phyloP scores from a whole-genome alignment of 352 stramenopile genomes.

The Phytopythium mirpurense region DNA sequence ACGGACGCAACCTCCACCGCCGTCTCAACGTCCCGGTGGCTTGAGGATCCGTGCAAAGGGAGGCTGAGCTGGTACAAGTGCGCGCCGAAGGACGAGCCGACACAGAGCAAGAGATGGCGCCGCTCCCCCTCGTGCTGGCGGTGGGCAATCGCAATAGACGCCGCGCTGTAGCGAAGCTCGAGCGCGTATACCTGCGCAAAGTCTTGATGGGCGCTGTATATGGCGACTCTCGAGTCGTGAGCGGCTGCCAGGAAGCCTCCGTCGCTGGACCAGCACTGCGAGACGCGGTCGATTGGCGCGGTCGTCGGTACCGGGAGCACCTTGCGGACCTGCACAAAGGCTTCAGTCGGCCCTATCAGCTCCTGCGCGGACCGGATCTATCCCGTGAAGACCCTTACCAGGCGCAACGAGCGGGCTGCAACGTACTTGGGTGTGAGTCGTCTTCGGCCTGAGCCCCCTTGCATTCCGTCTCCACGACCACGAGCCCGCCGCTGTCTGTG shows the following conservation, averaged over 20 bases:
- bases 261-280: constrained; percentile 44
- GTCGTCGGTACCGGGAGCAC: constrained; percentile 18
- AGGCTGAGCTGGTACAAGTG: constrained; percentile 27
- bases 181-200: constrained; percentile 15
- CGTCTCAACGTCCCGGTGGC: too few species aligned
- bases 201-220: constrained; percentile 20
- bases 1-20: constrained; percentile 9
- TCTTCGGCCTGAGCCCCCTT: too few species aligned
- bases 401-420: too few species aligned
- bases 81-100: constrained; percentile 29
- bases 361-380: too few species aligned
- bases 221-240: constrained; percentile 20
- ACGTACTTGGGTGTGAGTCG: too few species aligned
- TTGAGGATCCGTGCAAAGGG: neutral
- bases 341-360: neutral
- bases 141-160: constrained; percentile 25
- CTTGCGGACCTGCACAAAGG: constrained; percentile 21
- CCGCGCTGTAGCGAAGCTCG: constrained; percentile 26
- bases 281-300: constrained; percentile 24
- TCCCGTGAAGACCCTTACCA: neutral
- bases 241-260: constrained; percentile 24
- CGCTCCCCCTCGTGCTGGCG: neutral
- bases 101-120: constrained; percentile 11
- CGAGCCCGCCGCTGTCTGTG: constrained; percentile 42
- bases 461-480: constrained; percentile 31